Percentiles rank a stretch among this genome's conserved stretches.
Conservation (phyloP, 2,329 filamentous ascomycete species). For the Pyrenochaeta sp. region DNA sequence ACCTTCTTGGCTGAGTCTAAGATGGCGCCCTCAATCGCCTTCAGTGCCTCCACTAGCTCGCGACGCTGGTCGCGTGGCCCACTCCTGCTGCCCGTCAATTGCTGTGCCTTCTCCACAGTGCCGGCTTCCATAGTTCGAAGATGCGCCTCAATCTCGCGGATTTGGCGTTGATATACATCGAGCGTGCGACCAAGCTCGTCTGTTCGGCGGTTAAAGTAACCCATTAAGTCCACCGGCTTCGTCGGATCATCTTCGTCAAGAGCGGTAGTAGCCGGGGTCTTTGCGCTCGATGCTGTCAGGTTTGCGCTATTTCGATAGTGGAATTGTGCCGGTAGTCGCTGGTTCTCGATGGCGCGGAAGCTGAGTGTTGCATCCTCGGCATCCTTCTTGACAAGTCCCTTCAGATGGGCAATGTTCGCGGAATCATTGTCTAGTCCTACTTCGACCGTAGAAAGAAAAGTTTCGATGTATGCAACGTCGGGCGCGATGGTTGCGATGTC, state of each 20-base stretch:
- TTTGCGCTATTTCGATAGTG: conserved; percentile 60
- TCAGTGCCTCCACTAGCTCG: conserved; percentile 57
- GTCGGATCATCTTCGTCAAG: conserved; percentile 50
- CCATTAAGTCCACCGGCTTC: conserved; percentile 55
- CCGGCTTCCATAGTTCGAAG: conserved; percentile 58
- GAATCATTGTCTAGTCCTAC: conserved; percentile 70
- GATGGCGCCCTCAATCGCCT: conserved; percentile 60
- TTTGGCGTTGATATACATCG: conserved; percentile 52
- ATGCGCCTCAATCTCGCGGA: conserved; percentile 59
- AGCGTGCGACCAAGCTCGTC: conserved; percentile 51
- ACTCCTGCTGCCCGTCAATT: conserved; percentile 48
- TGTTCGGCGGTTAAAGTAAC: conserved; percentile 56
- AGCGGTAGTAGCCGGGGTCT: conserved; percentile 33
- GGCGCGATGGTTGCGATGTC: conserved; percentile 71
- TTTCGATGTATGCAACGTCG: conserved; percentile 70
- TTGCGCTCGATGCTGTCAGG: conserved; percentile 40
- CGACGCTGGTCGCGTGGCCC: conserved; percentile 50
- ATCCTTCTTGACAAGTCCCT: conserved; percentile 69
- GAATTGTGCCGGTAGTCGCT: conserved; percentile 73
- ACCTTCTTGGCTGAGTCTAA: conserved; percentile 58
- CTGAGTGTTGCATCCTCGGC: conserved; percentile 74
- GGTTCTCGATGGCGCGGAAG: conserved; percentile 77
- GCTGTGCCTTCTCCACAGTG: conserved; percentile 54
- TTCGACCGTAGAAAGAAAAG: conserved; percentile 70
- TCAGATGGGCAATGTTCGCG: conserved; percentile 65